These are phyloP conservation scores for Quercus bicolor DNA, from an alignment of 306 rosid genomes.

Conservation along the genomic window DNA sequence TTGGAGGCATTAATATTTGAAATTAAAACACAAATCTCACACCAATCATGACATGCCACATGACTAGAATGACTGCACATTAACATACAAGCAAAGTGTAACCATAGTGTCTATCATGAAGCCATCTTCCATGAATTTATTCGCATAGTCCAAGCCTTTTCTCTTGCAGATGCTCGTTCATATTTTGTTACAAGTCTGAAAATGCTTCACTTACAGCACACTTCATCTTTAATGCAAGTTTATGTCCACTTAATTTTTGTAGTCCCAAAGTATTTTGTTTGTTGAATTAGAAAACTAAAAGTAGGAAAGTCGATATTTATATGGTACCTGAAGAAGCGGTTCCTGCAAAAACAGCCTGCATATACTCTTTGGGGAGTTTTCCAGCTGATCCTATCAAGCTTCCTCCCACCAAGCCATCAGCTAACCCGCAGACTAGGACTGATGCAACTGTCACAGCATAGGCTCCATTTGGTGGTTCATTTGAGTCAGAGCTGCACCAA, in stretches of 20 bases:
- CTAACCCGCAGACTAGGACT: slow-evolving; percentile 49
- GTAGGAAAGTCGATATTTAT: background rate
- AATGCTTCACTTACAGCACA: slow-evolving; percentile 8
- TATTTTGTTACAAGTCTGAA: background rate
- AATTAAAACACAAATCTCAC: too few relatives aligned
- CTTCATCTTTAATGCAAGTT: background rate
- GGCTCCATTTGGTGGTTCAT: slow-evolving; percentile 38
- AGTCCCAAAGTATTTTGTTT: background rate
- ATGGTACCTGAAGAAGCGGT: slow-evolving; percentile 87
- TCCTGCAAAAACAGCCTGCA: slow-evolving; percentile 98
- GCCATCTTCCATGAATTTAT: background rate
- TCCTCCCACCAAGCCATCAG: slow-evolving; percentile 82
- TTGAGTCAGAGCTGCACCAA: slow-evolving; percentile 14
- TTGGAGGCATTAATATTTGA: too few relatives aligned
- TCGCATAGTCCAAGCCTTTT: too few relatives aligned
- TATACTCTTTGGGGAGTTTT: slow-evolving; percentile 75
- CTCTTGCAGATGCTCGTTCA: too few relatives aligned
- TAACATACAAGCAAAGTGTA: too few relatives aligned
- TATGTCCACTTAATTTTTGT: background rate
- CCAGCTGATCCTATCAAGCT: slow-evolving; percentile 95
- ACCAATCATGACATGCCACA: too few relatives aligned
- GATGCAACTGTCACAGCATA: slow-evolving; percentile 41
- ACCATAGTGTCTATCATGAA: too few relatives aligned
- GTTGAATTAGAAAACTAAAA: slow-evolving; percentile 16
- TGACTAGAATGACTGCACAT: too few relatives aligned